phyloP scores from a whole-genome alignment of 1,284 basidiomycete species.

The Sporisorium scitamineum region DNA sequence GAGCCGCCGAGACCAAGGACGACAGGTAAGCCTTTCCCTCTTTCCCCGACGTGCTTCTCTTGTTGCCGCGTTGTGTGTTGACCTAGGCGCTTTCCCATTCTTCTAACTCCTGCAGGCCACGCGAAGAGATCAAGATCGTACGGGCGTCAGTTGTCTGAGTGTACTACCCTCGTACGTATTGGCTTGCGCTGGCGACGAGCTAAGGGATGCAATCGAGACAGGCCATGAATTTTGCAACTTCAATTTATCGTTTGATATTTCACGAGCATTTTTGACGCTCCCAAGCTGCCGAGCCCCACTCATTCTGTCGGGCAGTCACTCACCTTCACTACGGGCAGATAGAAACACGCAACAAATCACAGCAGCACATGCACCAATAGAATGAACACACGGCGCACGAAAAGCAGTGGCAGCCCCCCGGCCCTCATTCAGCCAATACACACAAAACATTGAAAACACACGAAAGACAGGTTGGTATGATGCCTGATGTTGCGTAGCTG shows the following conservation, averaged over 20 bases:
- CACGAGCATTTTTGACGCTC: background rate
- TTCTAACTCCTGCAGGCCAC: conserved; percentile 14
- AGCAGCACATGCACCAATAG: background rate
- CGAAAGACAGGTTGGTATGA: conserved; percentile 46
- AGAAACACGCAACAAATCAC: background rate
- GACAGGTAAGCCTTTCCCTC: conserved; percentile 33
- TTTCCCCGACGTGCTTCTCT: background rate
- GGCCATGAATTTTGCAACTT: conserved; percentile 12
- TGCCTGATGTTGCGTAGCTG: conserved; percentile 56
- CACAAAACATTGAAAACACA: conserved; percentile 19
- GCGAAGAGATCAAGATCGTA: conserved; percentile 50
- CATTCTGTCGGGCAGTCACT: background rate
- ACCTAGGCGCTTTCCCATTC: background rate
- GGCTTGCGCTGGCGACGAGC: background rate
- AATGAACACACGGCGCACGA: background rate
- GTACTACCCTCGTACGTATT: background rate
- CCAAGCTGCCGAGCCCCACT: background rate
- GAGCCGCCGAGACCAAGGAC: conserved; percentile 44
- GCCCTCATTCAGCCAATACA: too few species aligned
- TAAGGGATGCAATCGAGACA: background rate
- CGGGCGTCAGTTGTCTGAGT: conserved; percentile 21
- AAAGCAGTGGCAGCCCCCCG: too few species aligned
- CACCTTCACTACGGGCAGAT: background rate
- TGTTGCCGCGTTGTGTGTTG: background rate
- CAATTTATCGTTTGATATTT: conserved; percentile 4